Conservation (phyloP, 2,329 filamentous ascomycete species). For the Pyrenophora seminiperda region DNA sequence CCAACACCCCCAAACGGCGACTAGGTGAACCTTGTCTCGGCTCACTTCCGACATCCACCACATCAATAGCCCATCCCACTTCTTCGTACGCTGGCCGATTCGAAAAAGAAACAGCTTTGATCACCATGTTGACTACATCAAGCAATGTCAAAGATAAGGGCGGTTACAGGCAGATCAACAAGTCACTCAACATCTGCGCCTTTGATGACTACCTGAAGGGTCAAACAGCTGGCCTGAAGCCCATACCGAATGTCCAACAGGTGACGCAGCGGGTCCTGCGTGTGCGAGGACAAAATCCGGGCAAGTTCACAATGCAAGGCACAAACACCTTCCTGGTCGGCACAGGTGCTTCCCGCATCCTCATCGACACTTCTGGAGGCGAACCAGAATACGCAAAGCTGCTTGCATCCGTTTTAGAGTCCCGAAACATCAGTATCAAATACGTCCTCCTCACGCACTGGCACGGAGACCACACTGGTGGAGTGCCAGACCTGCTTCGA, state of each 20-base stretch:
- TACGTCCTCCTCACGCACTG: conserved; percentile 53
- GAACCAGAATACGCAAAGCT: conserved; percentile 43
- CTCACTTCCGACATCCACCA: too few relatives aligned
- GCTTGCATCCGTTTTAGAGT: conserved; percentile 41
- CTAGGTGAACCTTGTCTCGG: conserved; percentile 91
- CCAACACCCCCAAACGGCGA: conserved; percentile 63
- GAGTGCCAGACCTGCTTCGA: conserved; percentile 48
- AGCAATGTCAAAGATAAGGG: conserved; percentile 22
- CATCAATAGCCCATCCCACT: too few relatives aligned
- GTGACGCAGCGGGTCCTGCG: conserved; percentile 52
- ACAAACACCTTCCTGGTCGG: conserved; percentile 7
- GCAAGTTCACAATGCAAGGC: conserved; percentile 42
- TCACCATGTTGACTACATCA: too few relatives aligned
- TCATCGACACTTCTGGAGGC: conserved; percentile 72
- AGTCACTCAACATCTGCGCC: conserved; percentile 53
- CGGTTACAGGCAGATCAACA: conserved; percentile 56
- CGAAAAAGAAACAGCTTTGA: too few relatives aligned
- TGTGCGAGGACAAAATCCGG: conserved; percentile 53
- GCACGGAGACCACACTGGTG: conserved; percentile 54
- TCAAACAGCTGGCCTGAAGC: conserved; percentile 47
- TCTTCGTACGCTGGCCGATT: too few relatives aligned
- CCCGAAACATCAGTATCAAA: conserved; percentile 23
- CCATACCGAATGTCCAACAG: conserved; percentile 50
- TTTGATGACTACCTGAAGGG: conserved; percentile 56
- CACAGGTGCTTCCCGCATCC: conserved; percentile 57